A percentile compares a stretch with the other conserved stretches of the same genome.
phyloP scores from a whole-genome alignment of 768 basidiomycete species.

The Tephrocybe rancida region DNA sequence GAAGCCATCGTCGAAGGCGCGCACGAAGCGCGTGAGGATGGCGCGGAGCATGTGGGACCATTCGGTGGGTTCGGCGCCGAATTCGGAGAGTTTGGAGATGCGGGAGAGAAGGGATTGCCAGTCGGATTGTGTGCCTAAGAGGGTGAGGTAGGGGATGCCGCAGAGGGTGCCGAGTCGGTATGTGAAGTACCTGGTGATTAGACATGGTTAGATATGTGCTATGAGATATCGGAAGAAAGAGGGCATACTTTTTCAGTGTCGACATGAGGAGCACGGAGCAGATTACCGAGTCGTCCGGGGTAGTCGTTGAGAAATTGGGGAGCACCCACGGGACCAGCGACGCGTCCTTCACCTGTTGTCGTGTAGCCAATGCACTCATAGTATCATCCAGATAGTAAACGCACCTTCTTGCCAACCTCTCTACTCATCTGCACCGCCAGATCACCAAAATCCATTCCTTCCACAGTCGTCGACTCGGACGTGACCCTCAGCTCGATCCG shows the following conservation, averaged over 20 bases:
- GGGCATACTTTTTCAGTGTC: neutral
- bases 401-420: neutral
- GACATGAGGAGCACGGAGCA: conserved; percentile 4
- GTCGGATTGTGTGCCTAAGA: conserved; percentile 22
- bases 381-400: neutral
- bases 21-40: conserved; percentile 17
- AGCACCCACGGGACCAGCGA: neutral
- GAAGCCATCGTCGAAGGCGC: conserved; percentile 12
- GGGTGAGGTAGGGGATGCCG: conserved; percentile 23
- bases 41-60: conserved; percentile 21
- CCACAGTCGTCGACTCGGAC: conserved; percentile 10
- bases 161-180: conserved; percentile 16
- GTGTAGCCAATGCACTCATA: neutral
- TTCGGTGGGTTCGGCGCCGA: conserved; percentile 20
- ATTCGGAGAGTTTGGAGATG: conserved; percentile 19
- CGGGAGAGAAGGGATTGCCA: conserved; percentile 20
- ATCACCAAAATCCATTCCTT: conserved; percentile 30
- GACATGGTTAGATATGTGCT: neutral
- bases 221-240: neutral
- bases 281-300: neutral
- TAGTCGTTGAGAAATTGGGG: neutral
- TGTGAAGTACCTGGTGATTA: conserved; percentile 13
- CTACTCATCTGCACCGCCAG: conserved; percentile 29
- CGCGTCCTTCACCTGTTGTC: neutral
- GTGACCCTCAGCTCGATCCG: conserved; percentile 29